Percentiles rank a stretch among this genome's conserved stretches.
Evolutionary conservation across 306 rosid genomes (phyloP).

Genomic region (Comarum palustre): DNA sequence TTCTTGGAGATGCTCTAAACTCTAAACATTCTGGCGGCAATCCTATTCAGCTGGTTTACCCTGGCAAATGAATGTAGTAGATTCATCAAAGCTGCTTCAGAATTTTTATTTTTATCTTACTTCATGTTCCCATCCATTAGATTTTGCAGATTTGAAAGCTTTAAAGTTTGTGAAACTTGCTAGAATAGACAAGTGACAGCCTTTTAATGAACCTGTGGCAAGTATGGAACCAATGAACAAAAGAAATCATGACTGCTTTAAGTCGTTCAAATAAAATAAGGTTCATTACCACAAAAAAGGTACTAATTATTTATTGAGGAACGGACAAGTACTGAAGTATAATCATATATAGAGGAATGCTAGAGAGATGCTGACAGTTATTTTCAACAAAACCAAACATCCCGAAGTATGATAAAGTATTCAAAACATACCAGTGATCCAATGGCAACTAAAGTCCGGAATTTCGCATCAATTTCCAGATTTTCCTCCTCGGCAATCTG

Average conservation of each 20-base stretch:
- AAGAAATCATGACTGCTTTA: background rate
- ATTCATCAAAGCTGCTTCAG: background rate
- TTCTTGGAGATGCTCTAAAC: background rate
- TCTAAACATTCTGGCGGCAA: background rate
- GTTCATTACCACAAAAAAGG: no score
- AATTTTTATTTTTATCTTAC: background rate
- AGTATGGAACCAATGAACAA: background rate
- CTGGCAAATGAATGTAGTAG: background rate
- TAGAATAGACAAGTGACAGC: background rate
- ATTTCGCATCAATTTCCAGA: slow-evolving; percentile 68
- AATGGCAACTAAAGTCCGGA: slow-evolving; percentile 86
- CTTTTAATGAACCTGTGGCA: background rate
- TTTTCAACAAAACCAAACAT: background rate
- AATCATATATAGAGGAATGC: background rate
- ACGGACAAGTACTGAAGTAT: background rate
- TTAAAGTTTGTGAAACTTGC: background rate
- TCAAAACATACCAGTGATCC: slow-evolving; percentile 74
- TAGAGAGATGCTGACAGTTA: background rate
- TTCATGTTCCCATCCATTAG: background rate
- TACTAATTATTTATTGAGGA: no score
- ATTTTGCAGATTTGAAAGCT: background rate
- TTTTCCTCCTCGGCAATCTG: slow-evolving; percentile 75
- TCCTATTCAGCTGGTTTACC: background rate
- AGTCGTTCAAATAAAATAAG: background rate
- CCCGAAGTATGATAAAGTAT: slow-evolving; percentile 5